Evolutionary conservation across 73 alveolate genomes (phyloP).

Genomic region (Paramecium primaurelia): DNA sequence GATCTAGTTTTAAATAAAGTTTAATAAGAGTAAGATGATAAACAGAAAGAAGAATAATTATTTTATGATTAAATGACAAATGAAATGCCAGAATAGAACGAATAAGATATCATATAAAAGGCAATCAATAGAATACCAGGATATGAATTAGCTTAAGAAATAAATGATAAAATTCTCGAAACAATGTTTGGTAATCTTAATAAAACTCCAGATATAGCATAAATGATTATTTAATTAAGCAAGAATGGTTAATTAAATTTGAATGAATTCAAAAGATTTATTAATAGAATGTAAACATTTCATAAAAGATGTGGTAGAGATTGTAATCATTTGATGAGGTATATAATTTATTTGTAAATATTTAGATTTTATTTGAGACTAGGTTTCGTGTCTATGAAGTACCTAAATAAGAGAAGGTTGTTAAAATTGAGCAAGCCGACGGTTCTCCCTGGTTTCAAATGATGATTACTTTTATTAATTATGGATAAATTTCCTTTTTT

Average conservation of each 20-base stretch:
- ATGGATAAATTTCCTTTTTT: constrained; percentile 25
- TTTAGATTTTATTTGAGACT: constrained; percentile 22
- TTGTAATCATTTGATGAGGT: constrained; percentile 33
- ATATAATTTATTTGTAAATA: not conserved
- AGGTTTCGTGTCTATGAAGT: constrained; percentile 3
- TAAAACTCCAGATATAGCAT: not conserved
- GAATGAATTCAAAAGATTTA: not conserved
- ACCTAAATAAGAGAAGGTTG: constrained; percentile 10
- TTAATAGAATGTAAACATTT: not conserved
- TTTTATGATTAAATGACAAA: not conserved
- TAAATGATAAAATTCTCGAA: not conserved
- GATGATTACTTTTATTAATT: constrained; percentile 2
- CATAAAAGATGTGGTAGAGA: constrained; percentile 30
- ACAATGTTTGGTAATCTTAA: not conserved
- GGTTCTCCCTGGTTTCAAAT: constrained; percentile 11
- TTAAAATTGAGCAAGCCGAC: constrained; percentile 3
- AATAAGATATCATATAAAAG: not conserved
- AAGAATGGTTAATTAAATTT: not conserved
- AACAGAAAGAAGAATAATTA: not conserved
- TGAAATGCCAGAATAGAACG: not conserved
- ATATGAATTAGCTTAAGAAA: not conserved
- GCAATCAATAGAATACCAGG: not conserved
- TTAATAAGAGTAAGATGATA: not conserved
- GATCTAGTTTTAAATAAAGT: not conserved
- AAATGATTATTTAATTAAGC: not conserved